phyloP scores from a whole-genome alignment of 306 rosid species.

The Rosa rugosa region DNA sequence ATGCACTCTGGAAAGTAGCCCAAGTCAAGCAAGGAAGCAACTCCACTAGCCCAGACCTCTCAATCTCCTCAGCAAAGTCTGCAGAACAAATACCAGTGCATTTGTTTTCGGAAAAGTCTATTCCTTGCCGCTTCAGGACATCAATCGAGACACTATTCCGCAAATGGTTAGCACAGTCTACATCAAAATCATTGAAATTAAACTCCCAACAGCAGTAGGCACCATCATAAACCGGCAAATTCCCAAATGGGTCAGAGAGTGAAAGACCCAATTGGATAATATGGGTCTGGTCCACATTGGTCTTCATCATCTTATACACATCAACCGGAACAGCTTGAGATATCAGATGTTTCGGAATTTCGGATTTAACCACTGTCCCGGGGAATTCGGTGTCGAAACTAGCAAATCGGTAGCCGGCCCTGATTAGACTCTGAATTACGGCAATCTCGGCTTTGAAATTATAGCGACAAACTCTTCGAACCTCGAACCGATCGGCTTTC shows the following conservation, averaged over 20 bases:
- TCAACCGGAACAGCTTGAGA: background rate
- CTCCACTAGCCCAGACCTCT: background rate
- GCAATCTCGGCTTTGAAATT: background rate
- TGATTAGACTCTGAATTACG: background rate
- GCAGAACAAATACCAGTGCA: background rate
- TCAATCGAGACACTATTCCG: background rate
- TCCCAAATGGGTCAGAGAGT: background rate
- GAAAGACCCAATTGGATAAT: slow-evolving; percentile 8
- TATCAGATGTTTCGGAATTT: background rate
- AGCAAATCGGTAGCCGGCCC: background rate
- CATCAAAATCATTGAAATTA: slow-evolving; percentile 4
- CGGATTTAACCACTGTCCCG: background rate
- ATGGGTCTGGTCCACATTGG: background rate
- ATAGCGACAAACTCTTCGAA: background rate
- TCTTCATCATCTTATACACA: slow-evolving; percentile 7
- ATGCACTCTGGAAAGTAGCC: slow-evolving; percentile 2
- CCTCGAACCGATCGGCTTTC: background rate
- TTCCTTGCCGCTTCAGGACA: background rate
- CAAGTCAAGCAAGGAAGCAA: background rate
- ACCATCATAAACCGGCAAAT: background rate
- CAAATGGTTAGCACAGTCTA: background rate
- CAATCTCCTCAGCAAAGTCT: background rate
- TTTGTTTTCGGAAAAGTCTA: background rate
- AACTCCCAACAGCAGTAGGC: slow-evolving; percentile 5
- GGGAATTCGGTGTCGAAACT: slow-evolving; percentile 24